A percentile compares a stretch with the other conserved stretches of the same genome.
Conservation (phyloP, 345 rosid genomes). For the Acer campestre region DNA sequence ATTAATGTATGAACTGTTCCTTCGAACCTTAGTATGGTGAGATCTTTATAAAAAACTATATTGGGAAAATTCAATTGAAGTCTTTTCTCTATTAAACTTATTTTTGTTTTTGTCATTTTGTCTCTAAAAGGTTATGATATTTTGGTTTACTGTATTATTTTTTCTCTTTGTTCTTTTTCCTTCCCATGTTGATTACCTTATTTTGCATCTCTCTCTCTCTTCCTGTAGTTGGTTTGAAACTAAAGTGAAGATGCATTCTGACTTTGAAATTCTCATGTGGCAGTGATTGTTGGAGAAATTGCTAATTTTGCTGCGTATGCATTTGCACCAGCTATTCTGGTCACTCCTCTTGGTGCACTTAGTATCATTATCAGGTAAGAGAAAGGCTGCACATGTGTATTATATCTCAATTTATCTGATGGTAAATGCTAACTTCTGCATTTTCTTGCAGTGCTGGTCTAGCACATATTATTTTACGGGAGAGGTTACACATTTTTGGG, state of each 20-base stretch:
- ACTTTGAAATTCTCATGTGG: constrained; percentile 22
- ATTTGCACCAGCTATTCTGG: constrained; percentile 94
- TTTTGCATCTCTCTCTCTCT: constrained; percentile 5
- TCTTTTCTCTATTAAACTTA: background rate
- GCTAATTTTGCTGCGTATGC: constrained; percentile 99
- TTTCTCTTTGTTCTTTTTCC: background rate
- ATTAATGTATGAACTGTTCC: background rate
- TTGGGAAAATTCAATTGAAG: background rate
- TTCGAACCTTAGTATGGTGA: background rate
- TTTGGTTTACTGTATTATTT: background rate
- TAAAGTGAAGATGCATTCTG: constrained; percentile 14
- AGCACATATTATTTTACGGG: constrained; percentile 84
- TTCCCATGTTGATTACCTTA: background rate
- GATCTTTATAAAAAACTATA: background rate
- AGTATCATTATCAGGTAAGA: constrained; percentile 90
- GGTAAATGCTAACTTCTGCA: constrained; percentile 19
- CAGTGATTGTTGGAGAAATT: constrained; percentile 96
- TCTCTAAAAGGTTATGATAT: background rate
- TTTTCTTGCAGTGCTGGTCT: constrained; percentile 75
- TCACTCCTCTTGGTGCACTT: constrained; percentile 97
- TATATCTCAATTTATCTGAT: background rate
- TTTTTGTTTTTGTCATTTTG: background rate
- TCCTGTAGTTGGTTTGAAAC: background rate
- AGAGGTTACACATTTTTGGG: constrained; percentile 86
- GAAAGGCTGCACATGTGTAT: background rate